Evolutionary conservation across 2,329 filamentous ascomycete species (phyloP), one percentile per base, ranked within the genome.

Genomic region (Triangularia setosa): DNA sequence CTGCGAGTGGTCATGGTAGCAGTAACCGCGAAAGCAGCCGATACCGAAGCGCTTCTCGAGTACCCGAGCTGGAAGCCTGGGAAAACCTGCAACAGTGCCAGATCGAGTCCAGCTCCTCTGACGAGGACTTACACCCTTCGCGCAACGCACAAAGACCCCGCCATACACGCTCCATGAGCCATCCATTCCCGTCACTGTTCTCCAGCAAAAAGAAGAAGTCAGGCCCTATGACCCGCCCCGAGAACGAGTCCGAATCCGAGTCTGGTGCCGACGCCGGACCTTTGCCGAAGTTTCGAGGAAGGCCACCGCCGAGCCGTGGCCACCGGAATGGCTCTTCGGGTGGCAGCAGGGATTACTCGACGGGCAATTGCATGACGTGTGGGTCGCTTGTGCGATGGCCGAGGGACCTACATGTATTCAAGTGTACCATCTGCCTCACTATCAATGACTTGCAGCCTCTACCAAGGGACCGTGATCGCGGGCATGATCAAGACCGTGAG

Each of bases 321-420:
- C 78, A 71, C 75, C 80, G 71, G 55, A 71, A 68, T 52, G 70
- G 62, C 53, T 69, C 64, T 5, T 68, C 74, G 35, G 66, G 64
- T 11, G 75, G 74, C 30, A 79, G 75, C 68, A 86, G 83, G 69
- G 86, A 91, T 69, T 85, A 89, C 72, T 80, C 82, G 27, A 88
- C 86, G 30, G 90, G 91, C 23, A 88, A 86, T 70, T 97, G 93
- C 75, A 93, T 94, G 85, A 93, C 92, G 33, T 97, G 93, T 75
- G 90, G 89, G 71, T 90, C 90, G 62, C 85, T 88, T 63, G 89
- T 96, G 68, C 84, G 90, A 63, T 96, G 92, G 89, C 92, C 92
- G 1, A 85, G 83, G 67, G 85, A 89, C 61, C 78, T 93, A 66
- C 84, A 84, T 35, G 85, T 89, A 40, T 96, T 95, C 76, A 85